Conservation (phyloP, 129 eudicot genomes). For the Silybum marianum region DNA sequence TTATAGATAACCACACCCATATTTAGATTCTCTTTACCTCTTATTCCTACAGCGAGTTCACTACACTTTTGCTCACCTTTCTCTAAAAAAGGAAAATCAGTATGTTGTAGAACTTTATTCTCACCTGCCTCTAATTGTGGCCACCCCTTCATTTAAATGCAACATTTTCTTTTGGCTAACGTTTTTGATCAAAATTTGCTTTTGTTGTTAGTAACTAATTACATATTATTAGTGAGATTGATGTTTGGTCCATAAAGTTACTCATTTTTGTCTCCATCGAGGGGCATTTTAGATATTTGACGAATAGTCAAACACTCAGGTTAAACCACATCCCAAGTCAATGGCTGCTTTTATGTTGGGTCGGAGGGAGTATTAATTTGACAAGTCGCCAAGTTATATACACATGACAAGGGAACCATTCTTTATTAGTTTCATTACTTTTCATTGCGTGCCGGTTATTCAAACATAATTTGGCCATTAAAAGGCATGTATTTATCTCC, state of each 20-base stretch:
- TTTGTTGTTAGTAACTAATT: no score
- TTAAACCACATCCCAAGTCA: neutral
- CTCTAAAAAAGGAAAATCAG: neutral
- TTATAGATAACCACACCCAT: neutral
- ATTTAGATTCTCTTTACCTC: neutral
- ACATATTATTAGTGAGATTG: neutral
- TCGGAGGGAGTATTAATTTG: neutral
- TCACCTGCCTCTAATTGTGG: neutral
- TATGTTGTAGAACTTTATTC: neutral
- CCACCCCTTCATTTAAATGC: neutral
- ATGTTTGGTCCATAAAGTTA: neutral
- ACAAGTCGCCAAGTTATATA: neutral
- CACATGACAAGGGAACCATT: neutral
- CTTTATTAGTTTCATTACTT: neutral
- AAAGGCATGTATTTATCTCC: neutral
- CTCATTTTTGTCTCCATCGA: neutral
- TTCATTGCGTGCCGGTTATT: neutral
- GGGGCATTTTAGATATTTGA: neutral
- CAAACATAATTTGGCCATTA: neutral
- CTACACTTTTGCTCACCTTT: neutral
- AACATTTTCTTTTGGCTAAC: neutral
- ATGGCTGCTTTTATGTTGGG: neutral
- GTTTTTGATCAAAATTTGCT: neutral
- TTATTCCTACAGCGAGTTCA: neutral
- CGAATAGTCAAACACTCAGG: neutral